Evolutionary conservation across 1,139 yeast species (phyloP).

Genomic region (Pichia sorboxylosa): DNA sequence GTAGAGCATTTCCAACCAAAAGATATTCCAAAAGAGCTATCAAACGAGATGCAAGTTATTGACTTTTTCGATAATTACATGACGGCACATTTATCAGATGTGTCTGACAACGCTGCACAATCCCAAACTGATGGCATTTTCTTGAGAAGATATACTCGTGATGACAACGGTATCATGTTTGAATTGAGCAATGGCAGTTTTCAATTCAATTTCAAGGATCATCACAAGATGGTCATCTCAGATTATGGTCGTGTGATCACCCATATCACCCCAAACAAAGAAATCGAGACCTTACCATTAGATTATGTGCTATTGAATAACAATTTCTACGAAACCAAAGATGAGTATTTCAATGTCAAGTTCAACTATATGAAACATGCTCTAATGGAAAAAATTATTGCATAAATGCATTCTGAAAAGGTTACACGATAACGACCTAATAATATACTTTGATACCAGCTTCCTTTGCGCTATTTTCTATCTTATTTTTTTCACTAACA

Average conservation of each 20-base stretch:
- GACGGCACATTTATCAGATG: slow-evolving; percentile 71
- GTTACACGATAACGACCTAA: too few species aligned
- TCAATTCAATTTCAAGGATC: slow-evolving; percentile 93
- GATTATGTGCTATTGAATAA: slow-evolving; percentile 50
- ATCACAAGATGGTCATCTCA: slow-evolving; percentile 74
- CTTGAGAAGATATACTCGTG: slow-evolving; percentile 71
- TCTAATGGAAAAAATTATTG: slow-evolving; percentile 20
- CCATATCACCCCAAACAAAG: slow-evolving; percentile 69
- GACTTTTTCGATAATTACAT: slow-evolving; percentile 76
- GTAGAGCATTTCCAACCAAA: slow-evolving; percentile 47
- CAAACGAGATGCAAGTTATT: slow-evolving; percentile 68
- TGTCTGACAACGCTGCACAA: slow-evolving; percentile 32
- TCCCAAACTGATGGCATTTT: slow-evolving; percentile 31
- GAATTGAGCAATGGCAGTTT: slow-evolving; percentile 85
- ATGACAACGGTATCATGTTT: slow-evolving; percentile 76
- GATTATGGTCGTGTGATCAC: slow-evolving; percentile 68
- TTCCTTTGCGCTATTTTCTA: too few species aligned
- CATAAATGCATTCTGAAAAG: slow-evolving; percentile 11
- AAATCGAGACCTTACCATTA: slow-evolving; percentile 59
- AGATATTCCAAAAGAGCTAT: slow-evolving; percentile 46
- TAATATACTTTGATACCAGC: too few species aligned
- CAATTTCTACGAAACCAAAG: slow-evolving; percentile 49
- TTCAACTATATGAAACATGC: slow-evolving; percentile 26
- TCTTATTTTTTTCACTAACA: too few species aligned
- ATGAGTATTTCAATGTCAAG: slow-evolving; percentile 40